These are phyloP conservation scores for Lactarius psammicola DNA, from an alignment of 768 basidiomycete genomes.

Conservation along the genomic window DNA sequence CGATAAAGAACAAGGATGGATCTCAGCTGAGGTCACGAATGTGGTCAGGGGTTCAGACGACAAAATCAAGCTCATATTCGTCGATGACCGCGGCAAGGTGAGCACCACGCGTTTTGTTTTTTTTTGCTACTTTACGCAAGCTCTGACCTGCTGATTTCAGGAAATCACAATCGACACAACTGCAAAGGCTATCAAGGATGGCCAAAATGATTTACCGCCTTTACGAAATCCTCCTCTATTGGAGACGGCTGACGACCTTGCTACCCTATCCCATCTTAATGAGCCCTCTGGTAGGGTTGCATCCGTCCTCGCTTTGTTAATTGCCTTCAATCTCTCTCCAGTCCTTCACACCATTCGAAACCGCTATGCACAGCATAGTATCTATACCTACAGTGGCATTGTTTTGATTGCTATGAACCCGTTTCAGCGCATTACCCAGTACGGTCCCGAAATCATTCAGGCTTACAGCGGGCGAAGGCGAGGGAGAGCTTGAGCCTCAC, in stretches of 20 bases:
- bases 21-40: slow-evolving; percentile 78
- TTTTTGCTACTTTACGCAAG: slow-evolving; percentile 7
- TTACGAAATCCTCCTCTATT: slow-evolving; percentile 94
- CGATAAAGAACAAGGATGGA: slow-evolving; percentile 93
- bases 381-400: slow-evolving; percentile 98
- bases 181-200: slow-evolving; percentile 74
- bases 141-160: slow-evolving; percentile 40
- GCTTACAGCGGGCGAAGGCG: slow-evolving; percentile 90
- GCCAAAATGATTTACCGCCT: slow-evolving; percentile 80
- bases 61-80: slow-evolving; percentile 76
- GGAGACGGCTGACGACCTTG: slow-evolving; percentile 97
- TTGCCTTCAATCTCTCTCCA: slow-evolving; percentile 34
- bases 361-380: slow-evolving; percentile 94
- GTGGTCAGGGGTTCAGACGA: slow-evolving; percentile 67
- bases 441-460: slow-evolving; percentile 96
- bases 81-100: slow-evolving; percentile 93
- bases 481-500: slow-evolving; percentile 96
- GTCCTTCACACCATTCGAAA: slow-evolving; percentile 97
- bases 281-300: slow-evolving; percentile 84
- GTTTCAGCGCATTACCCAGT: slow-evolving; percentile 95
- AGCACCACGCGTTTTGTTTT: slow-evolving; percentile 27
- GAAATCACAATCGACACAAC: slow-evolving; percentile 79
- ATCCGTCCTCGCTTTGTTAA: slow-evolving; percentile 2
- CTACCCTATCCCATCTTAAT: slow-evolving; percentile 95
- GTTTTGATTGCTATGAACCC: slow-evolving; percentile 99